Conservation (phyloP, 2,329 filamentous ascomycete species). For the Trichophaea hybrida region DNA sequence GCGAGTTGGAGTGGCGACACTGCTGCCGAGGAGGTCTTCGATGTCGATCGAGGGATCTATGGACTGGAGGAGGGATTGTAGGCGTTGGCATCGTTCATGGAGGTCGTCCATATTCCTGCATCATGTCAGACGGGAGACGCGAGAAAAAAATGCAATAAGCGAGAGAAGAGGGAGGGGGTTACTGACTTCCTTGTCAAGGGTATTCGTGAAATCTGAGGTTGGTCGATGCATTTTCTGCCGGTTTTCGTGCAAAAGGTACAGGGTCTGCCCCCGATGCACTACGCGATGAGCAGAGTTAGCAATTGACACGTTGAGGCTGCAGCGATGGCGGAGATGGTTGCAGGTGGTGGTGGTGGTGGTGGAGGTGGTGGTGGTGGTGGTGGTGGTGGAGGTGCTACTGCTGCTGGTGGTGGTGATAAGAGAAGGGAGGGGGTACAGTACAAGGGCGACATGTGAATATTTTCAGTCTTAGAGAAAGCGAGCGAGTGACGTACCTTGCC, state of each 20-base stretch:
- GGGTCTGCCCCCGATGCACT: constrained; percentile 18
- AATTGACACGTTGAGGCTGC: neutral
- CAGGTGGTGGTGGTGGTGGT: neutral
- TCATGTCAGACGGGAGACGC: neutral
- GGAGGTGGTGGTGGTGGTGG: neutral
- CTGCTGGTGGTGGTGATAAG: neutral
- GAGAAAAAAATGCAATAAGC: neutral
- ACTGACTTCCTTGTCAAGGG: constrained; percentile 29
- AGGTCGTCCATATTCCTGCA: constrained; percentile 29
- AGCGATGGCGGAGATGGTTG: neutral
- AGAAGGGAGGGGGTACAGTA: neutral
- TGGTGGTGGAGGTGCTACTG: neutral
- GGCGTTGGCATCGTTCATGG: constrained; percentile 27
- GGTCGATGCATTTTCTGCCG: constrained; percentile 30
- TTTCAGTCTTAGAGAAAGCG: neutral
- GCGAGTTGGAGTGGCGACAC: constrained; percentile 2
- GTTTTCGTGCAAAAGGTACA: constrained; percentile 29
- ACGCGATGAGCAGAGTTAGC: neutral
- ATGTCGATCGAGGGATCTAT: constrained; percentile 28
- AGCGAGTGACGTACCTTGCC: constrained; percentile 11
- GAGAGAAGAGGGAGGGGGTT: neutral
- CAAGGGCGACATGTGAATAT: neutral
- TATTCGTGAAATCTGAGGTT: constrained; percentile 30
- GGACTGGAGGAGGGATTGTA: constrained; percentile 27
- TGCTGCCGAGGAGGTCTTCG: constrained; percentile 17